Evolutionary conservation across 2,329 filamentous ascomycete species (phyloP).

Genomic region (Colletotrichum siamense): DNA sequence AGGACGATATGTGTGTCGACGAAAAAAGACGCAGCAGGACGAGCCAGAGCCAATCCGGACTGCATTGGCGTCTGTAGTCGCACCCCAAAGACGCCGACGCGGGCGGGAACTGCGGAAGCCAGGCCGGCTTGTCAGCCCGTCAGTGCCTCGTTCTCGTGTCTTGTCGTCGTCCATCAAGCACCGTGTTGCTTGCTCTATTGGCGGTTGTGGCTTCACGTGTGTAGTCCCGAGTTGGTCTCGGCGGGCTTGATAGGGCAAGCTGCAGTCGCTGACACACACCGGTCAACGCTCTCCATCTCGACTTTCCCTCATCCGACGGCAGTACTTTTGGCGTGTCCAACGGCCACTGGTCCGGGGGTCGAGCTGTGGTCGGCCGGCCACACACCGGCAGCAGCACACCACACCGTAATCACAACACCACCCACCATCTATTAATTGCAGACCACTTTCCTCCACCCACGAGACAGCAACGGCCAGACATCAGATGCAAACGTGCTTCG

Average conservation of each 20-base stretch:
- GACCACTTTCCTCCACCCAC: not conserved
- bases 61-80: not conserved
- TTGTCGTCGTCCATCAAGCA: not conserved
- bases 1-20: not conserved
- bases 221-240: not conserved
- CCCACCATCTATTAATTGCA: not conserved
- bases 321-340: constrained; percentile 6
- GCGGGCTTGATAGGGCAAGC: not conserved
- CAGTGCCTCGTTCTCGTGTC: not conserved
- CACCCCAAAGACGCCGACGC: not conserved
- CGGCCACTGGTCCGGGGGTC: not conserved
- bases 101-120: constrained; percentile 4
- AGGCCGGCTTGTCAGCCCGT: not conserved
- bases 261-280: constrained; percentile 7
- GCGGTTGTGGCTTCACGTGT: not conserved
- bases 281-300: not conserved
- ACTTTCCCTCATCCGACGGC: not conserved
- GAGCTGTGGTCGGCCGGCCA: not conserved
- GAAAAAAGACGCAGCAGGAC: not conserved
- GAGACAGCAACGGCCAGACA: not conserved
- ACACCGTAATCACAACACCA: not conserved
- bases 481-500: not conserved
- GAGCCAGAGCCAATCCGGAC: not conserved
- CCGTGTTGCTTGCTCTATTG: constrained; percentile 4
- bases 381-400: not conserved